phyloP scores from a whole-genome alignment of 2,329 filamentous ascomycete genomes.

The Nakataea oryzae region DNA sequence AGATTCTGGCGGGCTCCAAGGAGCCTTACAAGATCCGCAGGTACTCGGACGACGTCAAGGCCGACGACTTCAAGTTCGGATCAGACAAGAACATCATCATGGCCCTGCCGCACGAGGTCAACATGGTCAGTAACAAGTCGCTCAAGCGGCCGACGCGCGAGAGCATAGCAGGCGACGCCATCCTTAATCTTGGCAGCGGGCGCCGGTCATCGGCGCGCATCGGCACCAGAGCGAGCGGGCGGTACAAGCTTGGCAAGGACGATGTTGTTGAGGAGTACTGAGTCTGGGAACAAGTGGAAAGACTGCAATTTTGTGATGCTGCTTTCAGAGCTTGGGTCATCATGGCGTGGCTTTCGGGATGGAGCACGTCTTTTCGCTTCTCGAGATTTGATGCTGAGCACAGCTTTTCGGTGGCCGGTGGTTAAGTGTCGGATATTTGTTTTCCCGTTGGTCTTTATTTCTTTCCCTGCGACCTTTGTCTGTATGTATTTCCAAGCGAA shows the following conservation, averaged over 20 bases:
- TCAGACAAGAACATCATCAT: conserved; percentile 98
- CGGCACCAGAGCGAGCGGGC: conserved; percentile 41
- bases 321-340: background rate
- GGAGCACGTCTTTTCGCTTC: background rate
- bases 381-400: background rate
- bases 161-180: conserved; percentile 64
- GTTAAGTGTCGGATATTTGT: background rate
- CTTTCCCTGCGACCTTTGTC: too few species aligned
- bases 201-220: conserved; percentile 41
- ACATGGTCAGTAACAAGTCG: conserved; percentile 84
- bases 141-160: conserved; percentile 84
- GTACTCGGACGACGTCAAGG: conserved; percentile 90
- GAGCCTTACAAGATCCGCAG: conserved; percentile 95
- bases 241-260: conserved; percentile 66
- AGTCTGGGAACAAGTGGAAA: conserved; percentile 1
- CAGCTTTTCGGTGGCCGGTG: background rate
- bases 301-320: background rate
- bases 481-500: too few species aligned
- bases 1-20: conserved; percentile 69
- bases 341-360: background rate
- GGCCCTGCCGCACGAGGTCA: conserved; percentile 90
- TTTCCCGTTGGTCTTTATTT: too few species aligned
- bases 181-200: conserved; percentile 25
- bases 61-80: conserved; percentile 96
- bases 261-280: conserved; percentile 71